These are phyloP conservation scores for Pleurotus eryngii DNA, from an alignment of 768 basidiomycete genomes.

Conservation along the genomic window DNA sequence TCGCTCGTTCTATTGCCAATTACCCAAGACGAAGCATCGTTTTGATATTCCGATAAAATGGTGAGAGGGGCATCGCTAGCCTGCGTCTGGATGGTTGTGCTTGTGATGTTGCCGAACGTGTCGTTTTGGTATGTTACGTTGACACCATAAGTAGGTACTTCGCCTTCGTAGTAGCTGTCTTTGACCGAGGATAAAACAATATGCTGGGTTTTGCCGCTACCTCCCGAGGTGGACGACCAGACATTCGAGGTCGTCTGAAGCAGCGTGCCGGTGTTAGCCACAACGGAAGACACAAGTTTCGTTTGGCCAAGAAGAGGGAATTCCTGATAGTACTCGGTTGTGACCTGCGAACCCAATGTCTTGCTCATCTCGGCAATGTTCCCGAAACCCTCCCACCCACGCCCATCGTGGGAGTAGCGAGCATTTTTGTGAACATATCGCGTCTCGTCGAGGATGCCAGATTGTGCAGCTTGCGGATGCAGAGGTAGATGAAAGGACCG, in stretches of 20 bases:
- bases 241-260: background rate
- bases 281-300: background rate
- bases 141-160: background rate
- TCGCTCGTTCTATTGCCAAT: background rate
- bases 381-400: constrained; percentile 3
- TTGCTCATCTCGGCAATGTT: background rate
- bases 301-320: background rate
- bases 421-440: background rate
- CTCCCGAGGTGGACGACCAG: background rate
- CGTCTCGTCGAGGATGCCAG: background rate
- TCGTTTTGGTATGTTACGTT: background rate
- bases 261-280: background rate
- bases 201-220: background rate
- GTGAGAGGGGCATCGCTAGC: background rate
- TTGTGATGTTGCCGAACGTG: background rate
- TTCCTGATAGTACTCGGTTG: background rate
- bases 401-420: constrained; percentile 1
- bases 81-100: background rate
- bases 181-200: background rate
- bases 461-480: background rate
- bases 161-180: constrained; percentile 1
- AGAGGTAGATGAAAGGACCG: background rate
- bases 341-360: background rate
- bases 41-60: constrained; percentile 1
- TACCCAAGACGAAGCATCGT: background rate